Evolutionary conservation across 2,329 filamentous ascomycete species (phyloP), one percentile per base, ranked within the genome.

Genomic region (Neofusicoccum sp.): DNA sequence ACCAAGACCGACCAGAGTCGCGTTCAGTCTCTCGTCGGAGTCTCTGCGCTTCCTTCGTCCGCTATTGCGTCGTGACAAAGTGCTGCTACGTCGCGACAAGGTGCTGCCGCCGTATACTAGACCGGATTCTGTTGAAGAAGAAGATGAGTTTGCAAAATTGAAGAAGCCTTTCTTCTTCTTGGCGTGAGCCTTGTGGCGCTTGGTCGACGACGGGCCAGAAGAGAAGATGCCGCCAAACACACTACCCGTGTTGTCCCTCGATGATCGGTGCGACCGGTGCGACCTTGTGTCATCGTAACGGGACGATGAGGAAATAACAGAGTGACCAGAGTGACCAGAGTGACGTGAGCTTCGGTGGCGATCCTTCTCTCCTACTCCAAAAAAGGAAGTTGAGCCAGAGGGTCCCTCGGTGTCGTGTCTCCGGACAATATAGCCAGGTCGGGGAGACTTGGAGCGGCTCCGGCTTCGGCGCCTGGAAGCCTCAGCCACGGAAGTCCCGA

Each of bases 221-320:
- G 85, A 82, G 62, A 92, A 78, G 61, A 86, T 81, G 43, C 87
- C 85, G 65, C 83, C 81, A 44, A 79, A 77, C 36, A 78, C 71
- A 28, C 66, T 60, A 33, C 72, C 71, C 28, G 71, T 67, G 61
- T 28, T 36, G 29, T 54, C 28, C 36, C 36, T 44, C 6, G 61
- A 50, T 9, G 71, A 63, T 34, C 71, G 68, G 28, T 74, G 68
- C 14, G 71, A 63, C 36, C 71, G 68, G 28, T 74, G 68, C 11
- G 70, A 70, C 43, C 67, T 58, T 9, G n/a, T 39, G 4, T 58
- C 63, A 6, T 47, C 61, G 22, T 48, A 8, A 8, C 39, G 43
- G 5, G 61, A 62, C 4, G 34, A 28, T 9, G 50, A 48, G 28
- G 50, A 56, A 12, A 60, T 41, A 5, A 58, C 54, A 12, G 54